Base-by-base conservation (phyloP, 78 protist genomes). In the slime mould (Dictyostelium discoideum) region DNA sequence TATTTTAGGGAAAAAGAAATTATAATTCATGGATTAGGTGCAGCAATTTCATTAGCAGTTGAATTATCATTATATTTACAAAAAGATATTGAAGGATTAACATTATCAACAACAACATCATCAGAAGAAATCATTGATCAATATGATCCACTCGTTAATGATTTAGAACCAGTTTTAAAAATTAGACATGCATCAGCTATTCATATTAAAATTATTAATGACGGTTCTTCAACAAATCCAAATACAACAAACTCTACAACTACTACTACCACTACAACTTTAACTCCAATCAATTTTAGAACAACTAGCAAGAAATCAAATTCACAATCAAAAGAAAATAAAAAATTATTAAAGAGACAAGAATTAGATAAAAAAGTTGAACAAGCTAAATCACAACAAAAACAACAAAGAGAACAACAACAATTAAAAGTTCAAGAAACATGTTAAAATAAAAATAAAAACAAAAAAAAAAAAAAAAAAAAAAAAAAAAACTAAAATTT, bases 81-180 rank as follows among this genome's bases (percentile, higher is more conserved):
- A 44, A 78, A 54, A 88, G 44, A 40, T 8, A 32, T 88, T 9
- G 57, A 11, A 16, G 73, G 40, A 32, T 20, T 81, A 29, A 77
- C 48, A 26, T 11, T 88, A 39, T 78, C 87, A 65, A 78, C 93
- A 88, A 80, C 46, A 8, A 88, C 93, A 16, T 32, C 79, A n/a
- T 67, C 93, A 8, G 93, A 88, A 18, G 86, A 63, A 57, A 88
- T 88, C n/a, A 78, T 88, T 46, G 93, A 88, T 88, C 93, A 88
- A 60, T 88, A 88, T 88, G 93, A 88, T 39, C 93, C 93, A 9
- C 44, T 79, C 11, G 37, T 20, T 11, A 77, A 88, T 67, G 93
- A 87, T 40, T 37, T 87, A 37, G 93, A 87, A 37, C 85, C 93
- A 77, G 63, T 87, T 29, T 60, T 79, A 77, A 87, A 78, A 48